Evolutionary conservation across 139 green algal genomes (phyloP), one percentile per base, ranked within the genome.

Genomic region (Chlamydomonas asymmetrica): DNA sequence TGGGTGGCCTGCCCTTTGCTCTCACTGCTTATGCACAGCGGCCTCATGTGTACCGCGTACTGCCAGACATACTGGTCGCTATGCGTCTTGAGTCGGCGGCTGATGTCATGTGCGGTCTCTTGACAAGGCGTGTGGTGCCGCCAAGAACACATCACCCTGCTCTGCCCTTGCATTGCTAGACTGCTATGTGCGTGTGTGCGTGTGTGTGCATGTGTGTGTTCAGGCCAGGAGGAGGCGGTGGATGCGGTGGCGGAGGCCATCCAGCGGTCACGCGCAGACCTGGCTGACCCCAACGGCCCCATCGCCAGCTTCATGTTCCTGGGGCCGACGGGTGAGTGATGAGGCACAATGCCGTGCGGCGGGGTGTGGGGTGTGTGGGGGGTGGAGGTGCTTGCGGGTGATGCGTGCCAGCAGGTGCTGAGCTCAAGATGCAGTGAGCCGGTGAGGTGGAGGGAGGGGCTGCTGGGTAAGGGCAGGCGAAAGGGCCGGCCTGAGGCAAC

Each of bases 301-400:
- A 98, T 98, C 71, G 94, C 94, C 22, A 92, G 76, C 71, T 98
- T 99, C 90, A 98, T 99, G 94, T 99, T 99, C 84, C 88, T 99
- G 75, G 95, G 95, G 5, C 96, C 96, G 32, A 99, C 96, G 1
- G 82, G 80, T 82, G 35, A 52, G 67, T 29, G 18, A 49, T 29
- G 27, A 2, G 23, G 40, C 7, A 18, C 7, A 32, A 8, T 62
- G 29, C 25, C 32, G 10, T 62, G 54, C 29, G 6, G 54, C 54
- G 10, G 54, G 9, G 13, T 62, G 54, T 56, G 48, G 48, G 16
- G 20, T 56, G n/a, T n/a, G n/a, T n/a, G 16, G 20, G 20, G 48
- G 16, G 48, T 56, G 48, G 20, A 16, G 48, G 48, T 56, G 16
- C 16, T 56, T 27, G 48, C 48, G 20, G 48, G 16, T 56, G 48